Evolutionary conservation across 129 eudicot genomes (phyloP), one percentile per base, ranked within the genome.

Genomic region (Artemisia annua): DNA sequence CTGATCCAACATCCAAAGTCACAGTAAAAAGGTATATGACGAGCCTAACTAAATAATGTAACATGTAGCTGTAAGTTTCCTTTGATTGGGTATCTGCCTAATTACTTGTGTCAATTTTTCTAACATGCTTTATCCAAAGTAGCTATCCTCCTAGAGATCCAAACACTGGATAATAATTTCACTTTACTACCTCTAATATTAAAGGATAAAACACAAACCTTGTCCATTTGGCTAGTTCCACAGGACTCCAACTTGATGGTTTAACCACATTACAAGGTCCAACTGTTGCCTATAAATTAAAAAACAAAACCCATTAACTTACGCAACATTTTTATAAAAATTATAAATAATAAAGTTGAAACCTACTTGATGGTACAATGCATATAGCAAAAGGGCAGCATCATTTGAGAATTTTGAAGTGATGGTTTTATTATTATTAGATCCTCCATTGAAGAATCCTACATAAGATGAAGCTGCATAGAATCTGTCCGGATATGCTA

Each of bases 341-440:
- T 18, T 24, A 28, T 54, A 22, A n/a, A 18, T 11, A 49, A 50
- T 63, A 3, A 30, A 30, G 35, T 30, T 30, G 48, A 46, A 43
- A 91, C 99, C 94, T 95, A 91, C 99, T 94, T 95, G 99, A 70
- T 90, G 97, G 67, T 95, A 84, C 71, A 95, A 83, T 39, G 83
- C 97, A 74, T 90, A 95, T 43, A 95, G 99, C 81, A 95, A 85
- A 6, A 90, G 79, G 72, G 96, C 93, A 35, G 74, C 85, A 53
- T 95, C 99, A 79, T 83, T 95, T 1, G 87, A 55, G 87, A 88
- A 95, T 80, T 88, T 90, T 48, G 97, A 86, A 74, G 67, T 78
- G 76, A 88, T 91, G 63, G 84, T 66, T 54, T 85, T 74, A 7
- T 93, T 74, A 7, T 93, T 73, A 71, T 71, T 72, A 13, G 95